Evolutionary conservation across 2,329 filamentous ascomycete genomes (phyloP).

Genomic region (Plenodomus tracheiphilus): DNA sequence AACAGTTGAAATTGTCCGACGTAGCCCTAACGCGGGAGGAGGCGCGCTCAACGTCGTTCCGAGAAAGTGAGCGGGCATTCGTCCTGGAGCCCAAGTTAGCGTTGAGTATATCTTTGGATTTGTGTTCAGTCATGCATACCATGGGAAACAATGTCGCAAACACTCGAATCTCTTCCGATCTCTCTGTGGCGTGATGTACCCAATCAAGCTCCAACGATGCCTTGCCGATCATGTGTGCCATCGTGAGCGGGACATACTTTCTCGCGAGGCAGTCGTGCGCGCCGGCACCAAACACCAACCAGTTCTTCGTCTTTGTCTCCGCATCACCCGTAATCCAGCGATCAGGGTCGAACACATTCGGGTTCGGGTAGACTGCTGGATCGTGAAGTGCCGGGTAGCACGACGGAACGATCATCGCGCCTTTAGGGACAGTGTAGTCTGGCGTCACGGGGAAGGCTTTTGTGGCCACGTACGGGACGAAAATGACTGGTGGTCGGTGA

Average conservation of each 20-base stretch:
- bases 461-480: constrained; percentile 69
- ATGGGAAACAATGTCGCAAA: too few species aligned
- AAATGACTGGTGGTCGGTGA: too few species aligned
- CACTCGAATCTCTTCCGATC: constrained; percentile 95
- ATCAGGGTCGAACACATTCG: constrained; percentile 86
- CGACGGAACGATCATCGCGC: constrained; percentile 89
- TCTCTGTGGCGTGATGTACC: constrained; percentile 79
- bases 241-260: constrained; percentile 76
- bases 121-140: too few species aligned
- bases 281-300: constrained; percentile 91
- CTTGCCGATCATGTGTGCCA: constrained; percentile 78
- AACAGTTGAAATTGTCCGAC: too few species aligned
- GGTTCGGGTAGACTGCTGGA: constrained; percentile 84
- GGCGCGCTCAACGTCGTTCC: constrained; percentile 6
- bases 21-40: neutral
- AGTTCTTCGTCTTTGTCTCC: constrained; percentile 91
- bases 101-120: constrained; percentile 70
- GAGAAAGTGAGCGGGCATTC: constrained; percentile 77
- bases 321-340: constrained; percentile 88
- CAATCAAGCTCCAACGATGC: constrained; percentile 83
- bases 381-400: constrained; percentile 89
- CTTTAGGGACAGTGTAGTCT: constrained; percentile 85
- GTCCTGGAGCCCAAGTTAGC: constrained; percentile 57
- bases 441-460: constrained; percentile 88
- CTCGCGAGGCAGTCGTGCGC: constrained; percentile 95